phyloP scores from a whole-genome alignment of 345 rosid species.

The Raphanus raphanistrum region DNA sequence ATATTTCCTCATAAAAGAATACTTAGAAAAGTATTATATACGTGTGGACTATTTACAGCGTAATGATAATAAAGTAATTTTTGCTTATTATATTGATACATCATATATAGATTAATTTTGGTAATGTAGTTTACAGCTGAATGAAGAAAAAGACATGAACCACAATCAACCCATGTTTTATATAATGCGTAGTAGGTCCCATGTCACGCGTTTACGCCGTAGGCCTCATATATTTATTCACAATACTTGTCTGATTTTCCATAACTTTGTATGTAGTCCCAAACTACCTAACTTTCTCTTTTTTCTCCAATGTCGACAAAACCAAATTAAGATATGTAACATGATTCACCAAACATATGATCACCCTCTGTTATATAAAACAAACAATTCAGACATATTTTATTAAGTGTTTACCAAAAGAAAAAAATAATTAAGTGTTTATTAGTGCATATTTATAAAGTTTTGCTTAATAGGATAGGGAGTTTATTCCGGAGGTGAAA shows the following conservation, averaged over 20 bases:
- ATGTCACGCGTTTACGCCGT: conserved; percentile 29
- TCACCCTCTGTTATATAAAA: conserved; percentile 10
- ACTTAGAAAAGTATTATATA: background rate
- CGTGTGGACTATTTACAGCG: background rate
- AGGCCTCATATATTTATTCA: conserved; percentile 12
- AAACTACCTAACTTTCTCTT: conserved; percentile 2
- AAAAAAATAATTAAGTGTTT: background rate
- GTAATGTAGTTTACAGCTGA: conserved; percentile 30
- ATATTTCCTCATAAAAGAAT: background rate
- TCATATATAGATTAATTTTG: background rate
- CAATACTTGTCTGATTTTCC: conserved; percentile 31
- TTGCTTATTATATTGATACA: background rate
- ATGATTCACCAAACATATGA: conserved; percentile 31
- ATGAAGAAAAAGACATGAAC: conserved; percentile 30
- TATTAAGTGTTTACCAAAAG: background rate
- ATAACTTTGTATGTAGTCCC: conserved; percentile 34
- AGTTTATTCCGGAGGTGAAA: background rate
- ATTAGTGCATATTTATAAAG: background rate
- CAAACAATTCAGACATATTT: background rate
- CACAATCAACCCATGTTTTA: conserved; percentile 20
- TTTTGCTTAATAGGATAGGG: background rate
- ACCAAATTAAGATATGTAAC: conserved; percentile 18
- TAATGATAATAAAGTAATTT: background rate
- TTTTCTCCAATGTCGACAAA: conserved; percentile 9
- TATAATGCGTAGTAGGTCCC: conserved; percentile 27